Conservation (phyloP, 108 stramenopile genomes). For the Nitzschia inconspicua region DNA sequence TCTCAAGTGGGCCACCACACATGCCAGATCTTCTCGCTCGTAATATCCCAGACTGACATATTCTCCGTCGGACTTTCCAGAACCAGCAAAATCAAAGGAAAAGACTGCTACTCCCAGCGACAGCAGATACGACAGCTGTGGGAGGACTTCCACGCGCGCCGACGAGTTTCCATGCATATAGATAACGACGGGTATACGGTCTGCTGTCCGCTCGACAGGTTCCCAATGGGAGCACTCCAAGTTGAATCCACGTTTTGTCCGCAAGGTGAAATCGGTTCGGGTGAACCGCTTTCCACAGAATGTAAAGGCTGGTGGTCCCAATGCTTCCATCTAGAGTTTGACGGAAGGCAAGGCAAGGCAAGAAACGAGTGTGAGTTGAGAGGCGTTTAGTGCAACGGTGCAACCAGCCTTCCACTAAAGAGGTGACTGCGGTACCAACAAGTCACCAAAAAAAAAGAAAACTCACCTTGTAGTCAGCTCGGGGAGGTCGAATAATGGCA, state of each 20-base stretch:
- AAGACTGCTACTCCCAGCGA: conserved; percentile 91
- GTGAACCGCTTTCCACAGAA: conserved; percentile 88
- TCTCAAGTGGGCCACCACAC: conserved; percentile 89
- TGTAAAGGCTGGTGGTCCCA: conserved; percentile 82
- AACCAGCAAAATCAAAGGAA: conserved; percentile 98
- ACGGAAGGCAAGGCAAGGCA: neutral
- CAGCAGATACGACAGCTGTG: conserved; percentile 87
- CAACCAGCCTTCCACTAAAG: neutral
- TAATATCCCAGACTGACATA: conserved; percentile 96
- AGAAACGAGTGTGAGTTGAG: conserved; percentile 1
- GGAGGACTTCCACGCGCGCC: conserved; percentile 85
- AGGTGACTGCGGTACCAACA: neutral
- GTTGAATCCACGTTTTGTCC: conserved; percentile 82
- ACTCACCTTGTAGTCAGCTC: conserved; percentile 85
- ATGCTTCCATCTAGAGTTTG: conserved; percentile 57
- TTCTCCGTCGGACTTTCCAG: conserved; percentile 94
- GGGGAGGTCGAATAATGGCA: conserved; percentile 97
- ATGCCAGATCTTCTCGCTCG: conserved; percentile 95
- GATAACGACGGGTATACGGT: conserved; percentile 83
- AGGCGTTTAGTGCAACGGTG: neutral
- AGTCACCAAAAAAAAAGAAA: neutral
- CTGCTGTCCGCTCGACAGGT: conserved; percentile 80
- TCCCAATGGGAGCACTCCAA: conserved; percentile 96
- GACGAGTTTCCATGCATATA: conserved; percentile 95
- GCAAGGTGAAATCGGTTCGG: conserved; percentile 91